phyloP scores from a whole-genome alignment of 306 rosid genomes.

The Fagus sylvatica region DNA sequence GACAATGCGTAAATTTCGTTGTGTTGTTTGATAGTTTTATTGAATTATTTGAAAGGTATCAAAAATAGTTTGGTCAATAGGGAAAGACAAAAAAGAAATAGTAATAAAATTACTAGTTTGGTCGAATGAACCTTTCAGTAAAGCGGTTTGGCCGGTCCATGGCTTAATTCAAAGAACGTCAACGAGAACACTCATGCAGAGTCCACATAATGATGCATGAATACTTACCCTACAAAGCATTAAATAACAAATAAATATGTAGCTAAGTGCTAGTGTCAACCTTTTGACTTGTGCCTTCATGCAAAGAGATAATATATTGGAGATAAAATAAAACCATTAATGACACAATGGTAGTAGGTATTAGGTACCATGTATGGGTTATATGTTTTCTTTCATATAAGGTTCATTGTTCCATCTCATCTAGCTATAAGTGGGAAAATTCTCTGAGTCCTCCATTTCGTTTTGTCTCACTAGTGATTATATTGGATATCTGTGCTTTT shows the following conservation, averaged over 20 bases:
- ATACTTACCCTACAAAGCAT: background rate
- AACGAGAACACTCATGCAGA: conserved; percentile 14
- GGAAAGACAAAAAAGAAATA: no score
- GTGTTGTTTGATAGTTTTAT: no score
- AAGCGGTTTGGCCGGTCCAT: conserved; percentile 1
- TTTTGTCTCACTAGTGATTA: background rate
- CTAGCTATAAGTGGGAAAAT: background rate
- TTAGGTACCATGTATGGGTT: conserved; percentile 14
- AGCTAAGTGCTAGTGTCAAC: background rate
- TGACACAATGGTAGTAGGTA: background rate
- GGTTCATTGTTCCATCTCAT: conserved; percentile 7
- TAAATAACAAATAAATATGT: background rate
- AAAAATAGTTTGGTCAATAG: no score
- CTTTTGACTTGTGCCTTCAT: conserved; percentile 24
- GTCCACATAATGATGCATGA: conserved; percentile 28
- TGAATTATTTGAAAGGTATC: no score
- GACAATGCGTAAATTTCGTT: no score
- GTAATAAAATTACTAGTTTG: background rate
- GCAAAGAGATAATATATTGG: background rate
- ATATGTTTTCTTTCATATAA: background rate
- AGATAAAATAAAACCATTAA: background rate
- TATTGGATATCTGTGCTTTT: background rate
- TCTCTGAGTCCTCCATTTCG: background rate
- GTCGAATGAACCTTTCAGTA: background rate
- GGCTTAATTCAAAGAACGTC: conserved; percentile 23